Conservation (phyloP, 495 filamentous ascomycete species). For the Hypomontagnella submonticulosa region DNA sequence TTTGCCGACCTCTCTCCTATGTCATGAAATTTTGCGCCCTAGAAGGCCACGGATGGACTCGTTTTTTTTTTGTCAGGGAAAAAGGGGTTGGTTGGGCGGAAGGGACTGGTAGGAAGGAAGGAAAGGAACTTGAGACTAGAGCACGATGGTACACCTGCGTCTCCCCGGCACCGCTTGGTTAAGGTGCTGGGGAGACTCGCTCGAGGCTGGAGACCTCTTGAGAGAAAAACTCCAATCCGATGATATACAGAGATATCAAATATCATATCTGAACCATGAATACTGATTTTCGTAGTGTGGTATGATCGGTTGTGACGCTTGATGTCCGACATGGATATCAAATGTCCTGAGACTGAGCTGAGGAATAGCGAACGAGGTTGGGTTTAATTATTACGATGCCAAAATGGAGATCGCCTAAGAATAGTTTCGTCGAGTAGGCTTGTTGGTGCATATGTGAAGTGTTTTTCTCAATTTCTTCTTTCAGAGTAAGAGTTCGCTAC, state of each 20-base stretch:
- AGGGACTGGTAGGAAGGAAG: slow-evolving; percentile 5
- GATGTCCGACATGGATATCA: no score
- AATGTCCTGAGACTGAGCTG: no score
- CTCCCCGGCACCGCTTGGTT: slow-evolving; percentile 17
- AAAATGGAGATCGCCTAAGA: no score
- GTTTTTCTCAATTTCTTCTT: no score
- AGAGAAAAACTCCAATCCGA: slow-evolving; percentile 42
- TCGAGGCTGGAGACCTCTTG: slow-evolving; percentile 42
- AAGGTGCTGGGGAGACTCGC: slow-evolving; percentile 20
- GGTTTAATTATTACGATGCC: no score
- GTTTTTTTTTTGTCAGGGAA: neutral
- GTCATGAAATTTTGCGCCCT: slow-evolving; percentile 11
- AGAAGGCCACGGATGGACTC: slow-evolving; percentile 8
- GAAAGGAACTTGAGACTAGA: slow-evolving; percentile 13
- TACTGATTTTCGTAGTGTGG: neutral
- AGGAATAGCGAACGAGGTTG: no score
- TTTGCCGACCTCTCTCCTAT: slow-evolving; percentile 14
- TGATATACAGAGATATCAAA: slow-evolving; percentile 20
- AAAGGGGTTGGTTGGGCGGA: neutral
- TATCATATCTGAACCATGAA: neutral
- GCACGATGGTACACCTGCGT: slow-evolving; percentile 19
- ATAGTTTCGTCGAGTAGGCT: no score
- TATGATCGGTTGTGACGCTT: no score
- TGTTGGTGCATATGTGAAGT: no score
- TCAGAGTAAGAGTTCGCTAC: no score